A percentile compares a stretch with the other conserved stretches of the same genome.
These are phyloP conservation scores for Proteromonas lacertae DNA, from an alignment of 352 stramenopile genomes.

Conservation along the genomic window DNA sequence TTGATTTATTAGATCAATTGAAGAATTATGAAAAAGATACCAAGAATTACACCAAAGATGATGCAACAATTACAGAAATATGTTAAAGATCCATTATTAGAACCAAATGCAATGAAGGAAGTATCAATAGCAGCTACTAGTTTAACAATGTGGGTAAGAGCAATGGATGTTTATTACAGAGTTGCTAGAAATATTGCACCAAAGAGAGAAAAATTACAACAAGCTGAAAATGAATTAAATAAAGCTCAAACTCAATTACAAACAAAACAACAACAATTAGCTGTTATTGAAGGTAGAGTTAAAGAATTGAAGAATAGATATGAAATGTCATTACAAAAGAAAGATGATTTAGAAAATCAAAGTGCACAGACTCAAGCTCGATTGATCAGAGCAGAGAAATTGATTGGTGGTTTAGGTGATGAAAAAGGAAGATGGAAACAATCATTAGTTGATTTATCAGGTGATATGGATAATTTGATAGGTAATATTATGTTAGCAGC, in stretches of 20 bases:
- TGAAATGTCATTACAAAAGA: slow-evolving; percentile 47
- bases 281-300: slow-evolving; percentile 9
- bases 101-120: slow-evolving; percentile 26
- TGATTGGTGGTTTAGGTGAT: slow-evolving; percentile 46
- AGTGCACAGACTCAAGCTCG: slow-evolving; percentile 39
- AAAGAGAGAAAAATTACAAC: slow-evolving; percentile 22
- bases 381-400: slow-evolving; percentile 36
- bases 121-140: slow-evolving; percentile 52
- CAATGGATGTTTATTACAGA: slow-evolving; percentile 64
- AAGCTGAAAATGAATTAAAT: not conserved
- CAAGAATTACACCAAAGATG: slow-evolving; percentile 15
- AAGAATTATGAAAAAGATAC: slow-evolving; percentile 24
- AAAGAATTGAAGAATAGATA: slow-evolving; percentile 30
- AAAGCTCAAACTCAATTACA: slow-evolving; percentile 4
- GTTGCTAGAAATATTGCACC: slow-evolving; percentile 61
- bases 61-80: slow-evolving; percentile 27
- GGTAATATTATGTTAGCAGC: slow-evolving; percentile 58
- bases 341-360: slow-evolving; percentile 46
- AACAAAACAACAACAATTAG: slow-evolving; percentile 8
- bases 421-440: slow-evolving; percentile 55
- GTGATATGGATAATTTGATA: slow-evolving; percentile 50
- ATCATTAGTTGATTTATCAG: slow-evolving; percentile 22
- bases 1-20: slow-evolving; percentile 41
- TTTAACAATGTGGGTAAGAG: slow-evolving; percentile 61
- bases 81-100: slow-evolving; percentile 47